These are phyloP conservation scores for Theobroma cacao DNA, from an alignment of 345 rosid species.

Conservation along the genomic window DNA sequence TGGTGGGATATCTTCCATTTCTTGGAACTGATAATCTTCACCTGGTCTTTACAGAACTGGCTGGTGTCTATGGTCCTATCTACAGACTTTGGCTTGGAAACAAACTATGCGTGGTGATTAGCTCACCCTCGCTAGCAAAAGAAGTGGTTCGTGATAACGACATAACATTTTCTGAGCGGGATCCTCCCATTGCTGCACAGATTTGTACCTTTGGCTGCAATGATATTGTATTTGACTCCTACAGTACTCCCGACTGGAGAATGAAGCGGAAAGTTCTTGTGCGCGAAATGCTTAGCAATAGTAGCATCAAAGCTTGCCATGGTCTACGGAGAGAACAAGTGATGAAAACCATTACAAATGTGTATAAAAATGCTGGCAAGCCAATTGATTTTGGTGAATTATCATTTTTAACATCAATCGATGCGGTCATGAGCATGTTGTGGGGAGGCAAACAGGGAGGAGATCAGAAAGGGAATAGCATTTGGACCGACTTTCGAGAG, in stretches of 20 bases:
- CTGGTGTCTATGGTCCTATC: constrained; percentile 25
- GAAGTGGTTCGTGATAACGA: constrained; percentile 32
- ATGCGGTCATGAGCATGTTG: constrained; percentile 28
- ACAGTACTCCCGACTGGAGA: constrained; percentile 28
- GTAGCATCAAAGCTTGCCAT: constrained; percentile 17
- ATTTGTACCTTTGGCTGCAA: constrained; percentile 28
- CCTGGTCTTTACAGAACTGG: constrained; percentile 18
- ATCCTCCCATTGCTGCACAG: constrained; percentile 14
- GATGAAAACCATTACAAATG: constrained; percentile 1
- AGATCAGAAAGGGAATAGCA: background rate
- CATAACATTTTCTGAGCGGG: constrained; percentile 19
- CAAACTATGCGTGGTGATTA: constrained; percentile 23
- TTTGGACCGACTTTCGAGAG: constrained; percentile 17
- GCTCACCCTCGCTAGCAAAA: constrained; percentile 26
- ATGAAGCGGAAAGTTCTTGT: constrained; percentile 27
- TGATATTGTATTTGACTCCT: constrained; percentile 26
- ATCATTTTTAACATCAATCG: constrained; percentile 12
- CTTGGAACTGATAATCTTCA: constrained; percentile 31
- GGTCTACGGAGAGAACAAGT: constrained; percentile 20
- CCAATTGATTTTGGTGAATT: constrained; percentile 32
- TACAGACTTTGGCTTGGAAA: constrained; percentile 29
- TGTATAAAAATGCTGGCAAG: constrained; percentile 6
- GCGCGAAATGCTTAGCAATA: constrained; percentile 21
- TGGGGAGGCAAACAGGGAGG: constrained; percentile 36
- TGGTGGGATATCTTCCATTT: constrained; percentile 29